Base-by-base conservation (phyloP, 441 rosid genomes). In the Gossypium aridum region DNA sequence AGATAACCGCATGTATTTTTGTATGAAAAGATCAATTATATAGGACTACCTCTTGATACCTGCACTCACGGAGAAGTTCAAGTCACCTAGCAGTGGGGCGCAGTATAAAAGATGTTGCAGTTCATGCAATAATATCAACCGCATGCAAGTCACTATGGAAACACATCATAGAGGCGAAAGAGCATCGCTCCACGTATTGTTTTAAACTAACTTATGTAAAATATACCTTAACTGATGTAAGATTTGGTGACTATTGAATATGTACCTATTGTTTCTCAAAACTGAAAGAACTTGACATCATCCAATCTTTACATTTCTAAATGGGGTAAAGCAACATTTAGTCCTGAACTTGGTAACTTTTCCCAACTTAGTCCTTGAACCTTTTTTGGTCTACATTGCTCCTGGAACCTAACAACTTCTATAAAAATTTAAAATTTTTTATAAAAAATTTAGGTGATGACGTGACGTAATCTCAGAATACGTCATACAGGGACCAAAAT, bases 41-140 rank as follows among this genome's bases (percentile, higher is more conserved):
- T 77, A 2, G 87, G 87, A 71, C 87, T 82, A 43, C 73, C 87
- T 77, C 78, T 82, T 8, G 83, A 82, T 75, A 79, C 80, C 89
- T 86, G 86, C 83, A 72, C 34, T 76, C 49, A 2, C 37, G 26
- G 25, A 10, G 61, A 61, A 10, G 37, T 25, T 62, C 71, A 13
- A 72, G 78, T 80, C 79, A 84, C 49, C 53, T 47, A 43, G n/a
- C 59, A 34, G 61, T 56, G 17, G 17, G 3, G 54, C n/a, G 13
- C 20, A 74, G 53, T 19, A 8, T 10, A 31, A 64, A 64, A 68
- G 59, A 68, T 49, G 60, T 20, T 25, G 25, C 25, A 17, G 22
- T 25, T 49, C 19, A 43, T 45, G 31, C 22, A 20, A 13, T 19
- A 45, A 45, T 66, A 45, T 22, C 34, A 20, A 20, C 31, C 26